These are phyloP conservation scores for Ocimum tenuiflorum DNA, from an alignment of 257 asterid genomes.

Conservation along the genomic window DNA sequence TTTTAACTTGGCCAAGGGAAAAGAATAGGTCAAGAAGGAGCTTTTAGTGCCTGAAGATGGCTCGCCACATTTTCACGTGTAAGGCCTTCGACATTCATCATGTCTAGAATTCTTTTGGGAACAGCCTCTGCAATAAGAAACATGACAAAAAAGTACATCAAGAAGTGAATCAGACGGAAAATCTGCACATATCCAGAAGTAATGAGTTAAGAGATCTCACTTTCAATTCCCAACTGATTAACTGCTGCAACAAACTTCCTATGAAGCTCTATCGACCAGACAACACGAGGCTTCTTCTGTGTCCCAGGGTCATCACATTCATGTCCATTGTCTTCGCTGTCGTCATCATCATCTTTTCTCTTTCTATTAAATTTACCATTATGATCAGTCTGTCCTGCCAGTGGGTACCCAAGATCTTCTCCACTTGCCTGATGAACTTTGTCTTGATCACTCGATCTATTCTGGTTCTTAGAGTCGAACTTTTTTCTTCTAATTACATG, in stretches of 20 bases:
- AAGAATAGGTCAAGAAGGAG: slow-evolving; percentile 9
- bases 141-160: not conserved
- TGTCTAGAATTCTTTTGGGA: slow-evolving; percentile 79
- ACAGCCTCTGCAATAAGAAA: slow-evolving; percentile 63
- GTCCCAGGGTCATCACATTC: slow-evolving; percentile 55
- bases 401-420: slow-evolving; percentile 40
- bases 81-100: slow-evolving; percentile 85
- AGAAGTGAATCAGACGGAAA: slow-evolving; percentile 4
- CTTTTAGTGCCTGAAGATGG: slow-evolving; percentile 74
- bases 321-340: slow-evolving; percentile 42
- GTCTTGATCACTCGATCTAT: slow-evolving; percentile 29
- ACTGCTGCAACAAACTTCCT: slow-evolving; percentile 79
- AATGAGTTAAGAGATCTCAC: slow-evolving; percentile 32
- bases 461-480: slow-evolving; percentile 29
- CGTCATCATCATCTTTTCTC: slow-evolving; percentile 83
- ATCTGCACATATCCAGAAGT: not conserved
- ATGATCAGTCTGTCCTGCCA: slow-evolving; percentile 42
- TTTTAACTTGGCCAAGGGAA: not conserved
- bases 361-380: slow-evolving; percentile 48
- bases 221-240: slow-evolving; percentile 80
- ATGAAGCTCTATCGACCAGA: slow-evolving; percentile 92
- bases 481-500: slow-evolving; percentile 70
- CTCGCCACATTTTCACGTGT: slow-evolving; percentile 89
- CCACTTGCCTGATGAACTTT: slow-evolving; percentile 29
- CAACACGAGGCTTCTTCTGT: slow-evolving; percentile 79